Conservation (phyloP, 805 yeast genomes). For the Clavispora phyllophila region DNA sequence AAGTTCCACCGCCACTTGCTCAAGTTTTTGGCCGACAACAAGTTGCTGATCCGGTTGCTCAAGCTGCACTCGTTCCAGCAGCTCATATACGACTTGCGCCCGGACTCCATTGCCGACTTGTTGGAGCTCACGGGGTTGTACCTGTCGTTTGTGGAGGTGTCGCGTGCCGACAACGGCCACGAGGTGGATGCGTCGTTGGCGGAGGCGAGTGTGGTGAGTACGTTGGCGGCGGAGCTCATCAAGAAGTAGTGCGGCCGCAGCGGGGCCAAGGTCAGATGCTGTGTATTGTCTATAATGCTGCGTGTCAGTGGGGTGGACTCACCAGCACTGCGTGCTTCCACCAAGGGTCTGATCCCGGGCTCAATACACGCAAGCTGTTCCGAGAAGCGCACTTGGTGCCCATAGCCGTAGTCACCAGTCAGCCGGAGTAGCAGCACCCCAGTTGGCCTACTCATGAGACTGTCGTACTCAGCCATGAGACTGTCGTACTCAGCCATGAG, state of each 20-base stretch:
- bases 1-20: conserved; percentile 48
- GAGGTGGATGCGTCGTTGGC: conserved; percentile 12
- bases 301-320: too few species aligned
- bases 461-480: too few species aligned
- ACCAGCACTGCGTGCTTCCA: too few species aligned
- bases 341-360: too few species aligned
- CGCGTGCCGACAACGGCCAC: conserved; percentile 19
- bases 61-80: conserved; percentile 49
- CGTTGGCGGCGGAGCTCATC: conserved; percentile 14
- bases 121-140: conserved; percentile 43
- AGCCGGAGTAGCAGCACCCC: too few species aligned
- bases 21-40: conserved; percentile 49
- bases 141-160: conserved; percentile 41
- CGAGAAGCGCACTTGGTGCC: too few species aligned
- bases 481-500: too few species aligned
- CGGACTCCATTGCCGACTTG: conserved; percentile 44
- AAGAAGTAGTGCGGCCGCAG: conserved; percentile 9
- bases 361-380: too few species aligned
- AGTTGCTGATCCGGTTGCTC: conserved; percentile 43
- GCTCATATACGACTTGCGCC: conserved; percentile 44
- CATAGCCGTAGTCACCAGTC: too few species aligned
- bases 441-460: too few species aligned
- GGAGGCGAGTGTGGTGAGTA: conserved; percentile 23
- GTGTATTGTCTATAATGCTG: neutral
- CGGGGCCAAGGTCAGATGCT: too few species aligned